Base-by-base conservation (phyloP, 352 stramenopile species). In the Globisporangium apiculatum region DNA sequence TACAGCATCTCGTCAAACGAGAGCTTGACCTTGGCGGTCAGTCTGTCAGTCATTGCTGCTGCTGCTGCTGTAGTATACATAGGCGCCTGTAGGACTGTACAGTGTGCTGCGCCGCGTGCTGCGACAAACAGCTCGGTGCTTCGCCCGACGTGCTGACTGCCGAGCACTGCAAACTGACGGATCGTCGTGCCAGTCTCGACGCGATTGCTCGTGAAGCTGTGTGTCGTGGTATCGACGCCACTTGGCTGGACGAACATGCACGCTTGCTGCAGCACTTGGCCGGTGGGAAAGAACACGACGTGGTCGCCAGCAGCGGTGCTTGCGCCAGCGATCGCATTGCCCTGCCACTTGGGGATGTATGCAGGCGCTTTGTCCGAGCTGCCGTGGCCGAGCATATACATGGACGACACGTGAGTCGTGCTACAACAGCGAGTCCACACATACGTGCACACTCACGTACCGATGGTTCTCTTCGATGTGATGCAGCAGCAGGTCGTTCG, bases 201-300 rank as follows among this genome's bases (percentile, higher is more conserved):
- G 6, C 58, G 53, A 40, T 73, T 84, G 46, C 68, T 85, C 10
- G 53, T 71, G 67, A 42, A 48, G 37, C 46, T 62, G 49, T 2
- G 43, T 10, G 12, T 24, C 6, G 51, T 48, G 12, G 18, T 41
- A 11, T 24, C 17, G 7, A 62, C 17, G 14, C 48, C 58, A n/a
- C 61, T 48, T 0, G 51, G 57, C 38, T 64, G 75, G 52, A 77
- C 83, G 59, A 80, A 77, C 15, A 71, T 70, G 18, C 75, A 79
- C 38, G 69, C 79, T 62, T 88, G 76, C 55, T 91, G 81, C 54
- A 91, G 54, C 4, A 89, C 71, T 17, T 84, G 61, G 11, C 79
- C 79, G 0, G 75, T 85, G 14, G 81, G 79, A 51, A 85, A 86
- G 65, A 91, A 86, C 17, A 91, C 65, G 4, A 86, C 58, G 49